Conservation (phyloP, 768 basidiomycete species). For the Termitomyces titanicus region DNA sequence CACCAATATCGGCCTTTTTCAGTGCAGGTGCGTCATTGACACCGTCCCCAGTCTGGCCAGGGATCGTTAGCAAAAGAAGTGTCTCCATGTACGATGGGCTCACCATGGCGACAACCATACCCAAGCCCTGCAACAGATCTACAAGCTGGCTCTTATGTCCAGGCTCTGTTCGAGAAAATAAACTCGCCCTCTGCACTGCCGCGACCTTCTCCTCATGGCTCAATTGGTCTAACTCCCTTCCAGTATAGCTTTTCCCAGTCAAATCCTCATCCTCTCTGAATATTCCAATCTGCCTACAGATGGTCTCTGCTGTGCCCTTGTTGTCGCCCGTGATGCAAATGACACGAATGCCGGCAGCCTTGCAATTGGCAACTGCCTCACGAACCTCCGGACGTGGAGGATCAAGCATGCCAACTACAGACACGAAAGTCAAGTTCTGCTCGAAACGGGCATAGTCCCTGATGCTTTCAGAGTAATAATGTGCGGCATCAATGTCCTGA, state of each 20-base stretch:
- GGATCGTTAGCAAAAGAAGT: neutral
- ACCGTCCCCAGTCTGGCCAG: conserved; percentile 82
- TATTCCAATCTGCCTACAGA: conserved; percentile 94
- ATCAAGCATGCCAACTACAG: conserved; percentile 96
- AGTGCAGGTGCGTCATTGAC: conserved; percentile 98
- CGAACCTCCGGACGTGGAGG: conserved; percentile 94
- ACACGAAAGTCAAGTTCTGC: conserved; percentile 88
- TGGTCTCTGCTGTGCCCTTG: conserved; percentile 96
- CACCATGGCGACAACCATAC: conserved; percentile 95
- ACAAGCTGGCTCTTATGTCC: conserved; percentile 94
- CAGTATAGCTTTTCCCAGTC: conserved; percentile 94
- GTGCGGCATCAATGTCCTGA: conserved; percentile 68
- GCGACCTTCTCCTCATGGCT: conserved; percentile 75
- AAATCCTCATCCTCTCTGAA: conserved; percentile 85
- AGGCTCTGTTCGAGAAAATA: conserved; percentile 95
- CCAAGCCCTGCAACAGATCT: conserved; percentile 87
- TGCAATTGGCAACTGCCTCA: conserved; percentile 84
- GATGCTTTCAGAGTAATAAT: conserved; percentile 78
- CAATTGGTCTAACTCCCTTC: conserved; percentile 84
- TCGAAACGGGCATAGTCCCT: conserved; percentile 90
- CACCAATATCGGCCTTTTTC: conserved; percentile 96
- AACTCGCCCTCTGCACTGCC: conserved; percentile 82
- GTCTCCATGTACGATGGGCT: conserved; percentile 6
- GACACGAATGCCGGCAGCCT: conserved; percentile 89
- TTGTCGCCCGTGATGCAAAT: conserved; percentile 99